Evolutionary conservation across 495 filamentous ascomycete species (phyloP).

Genomic region (Tuber aestivum): DNA sequence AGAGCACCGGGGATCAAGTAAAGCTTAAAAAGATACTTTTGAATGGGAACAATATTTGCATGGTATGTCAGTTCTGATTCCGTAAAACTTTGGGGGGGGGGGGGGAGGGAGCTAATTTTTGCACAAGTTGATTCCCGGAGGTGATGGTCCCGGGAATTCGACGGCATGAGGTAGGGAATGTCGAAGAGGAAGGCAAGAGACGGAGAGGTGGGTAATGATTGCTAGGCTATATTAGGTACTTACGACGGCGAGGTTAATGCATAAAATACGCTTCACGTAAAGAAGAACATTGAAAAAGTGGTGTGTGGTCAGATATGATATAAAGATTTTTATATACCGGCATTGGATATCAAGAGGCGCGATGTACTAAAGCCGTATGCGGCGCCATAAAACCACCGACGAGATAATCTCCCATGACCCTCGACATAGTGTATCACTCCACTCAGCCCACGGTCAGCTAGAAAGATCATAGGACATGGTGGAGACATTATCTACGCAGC

Average conservation of each 20-base stretch:
- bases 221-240: background rate
- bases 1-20: constrained; percentile 76
- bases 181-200: background rate
- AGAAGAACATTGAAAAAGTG: background rate
- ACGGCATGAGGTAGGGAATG: background rate
- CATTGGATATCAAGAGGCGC: background rate
- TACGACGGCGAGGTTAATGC: background rate
- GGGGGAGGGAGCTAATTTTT: constrained; percentile 10
- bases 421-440: background rate
- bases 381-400: background rate
- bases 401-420: background rate
- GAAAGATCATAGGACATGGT: background rate
- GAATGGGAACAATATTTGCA: constrained; percentile 99
- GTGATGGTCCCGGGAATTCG: constrained; percentile 58
- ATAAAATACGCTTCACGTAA: background rate
- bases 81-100: constrained; percentile 7
- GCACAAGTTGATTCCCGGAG: constrained; percentile 74
- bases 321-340: background rate
- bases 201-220: background rate
- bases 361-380: background rate
- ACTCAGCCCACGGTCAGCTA: background rate
- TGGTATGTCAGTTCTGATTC: constrained; percentile 56
- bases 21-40: constrained; percentile 89
- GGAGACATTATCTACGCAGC: background rate
- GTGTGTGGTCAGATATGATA: background rate